phyloP scores from a whole-genome alignment of 2,329 filamentous ascomycete genomes.

The Xylariaceae sp. region DNA sequence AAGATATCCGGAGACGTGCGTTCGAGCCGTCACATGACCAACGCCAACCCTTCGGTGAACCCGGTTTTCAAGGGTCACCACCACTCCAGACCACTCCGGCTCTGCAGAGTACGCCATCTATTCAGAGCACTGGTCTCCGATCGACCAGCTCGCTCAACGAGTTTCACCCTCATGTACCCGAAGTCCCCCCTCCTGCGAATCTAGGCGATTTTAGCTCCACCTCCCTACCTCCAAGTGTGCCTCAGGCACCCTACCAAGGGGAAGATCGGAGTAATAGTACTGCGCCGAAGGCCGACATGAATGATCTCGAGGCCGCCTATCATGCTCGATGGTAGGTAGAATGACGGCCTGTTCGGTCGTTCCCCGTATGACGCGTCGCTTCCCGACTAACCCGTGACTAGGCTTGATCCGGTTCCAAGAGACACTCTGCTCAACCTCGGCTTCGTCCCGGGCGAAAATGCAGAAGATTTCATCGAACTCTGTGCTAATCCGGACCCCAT shows the following conservation, averaged over 20 bases:
- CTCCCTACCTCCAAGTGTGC: not conserved
- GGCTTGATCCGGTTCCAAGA: slow-evolving; percentile 31
- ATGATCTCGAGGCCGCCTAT: slow-evolving; percentile 22
- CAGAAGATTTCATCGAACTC: slow-evolving; percentile 33
- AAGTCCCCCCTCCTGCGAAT: slow-evolving; percentile 16
- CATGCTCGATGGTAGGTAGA: slow-evolving; percentile 29
- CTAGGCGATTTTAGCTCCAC: slow-evolving; percentile 13
- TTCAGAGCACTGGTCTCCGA: slow-evolving; percentile 18
- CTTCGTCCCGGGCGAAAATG: slow-evolving; percentile 31
- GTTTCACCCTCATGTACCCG: slow-evolving; percentile 16
- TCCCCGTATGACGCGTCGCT: not conserved
- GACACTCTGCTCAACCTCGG: slow-evolving; percentile 33
- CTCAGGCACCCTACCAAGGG: slow-evolving; percentile 17
- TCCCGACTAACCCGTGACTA: slow-evolving; percentile 16
- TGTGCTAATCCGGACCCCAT: slow-evolving; percentile 34
- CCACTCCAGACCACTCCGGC: slow-evolving; percentile 11
- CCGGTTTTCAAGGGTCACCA: slow-evolving; percentile 17
- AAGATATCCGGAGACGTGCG: slow-evolving; percentile 29
- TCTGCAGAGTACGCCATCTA: slow-evolving; percentile 14
- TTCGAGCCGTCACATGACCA: slow-evolving; percentile 22
- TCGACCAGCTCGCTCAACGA: slow-evolving; percentile 23
- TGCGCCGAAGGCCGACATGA: slow-evolving; percentile 5
- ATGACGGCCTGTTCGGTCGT: not conserved
- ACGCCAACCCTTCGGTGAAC: slow-evolving; percentile 15
- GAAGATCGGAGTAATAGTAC: slow-evolving; percentile 7